Conservation (phyloP, 331 rosid genomes). For the Telfairia occidentalis region DNA sequence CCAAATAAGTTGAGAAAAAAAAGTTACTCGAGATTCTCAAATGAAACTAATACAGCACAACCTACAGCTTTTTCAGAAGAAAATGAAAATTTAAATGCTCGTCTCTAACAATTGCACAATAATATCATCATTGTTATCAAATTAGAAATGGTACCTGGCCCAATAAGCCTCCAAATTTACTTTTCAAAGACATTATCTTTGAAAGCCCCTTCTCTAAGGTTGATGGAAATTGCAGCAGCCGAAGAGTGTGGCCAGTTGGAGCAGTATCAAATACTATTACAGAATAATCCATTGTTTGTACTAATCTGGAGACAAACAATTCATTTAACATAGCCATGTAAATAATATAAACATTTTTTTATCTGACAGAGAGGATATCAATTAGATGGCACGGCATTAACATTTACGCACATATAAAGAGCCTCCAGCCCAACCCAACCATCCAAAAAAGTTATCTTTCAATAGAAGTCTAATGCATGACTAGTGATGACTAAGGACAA, state of each 20-base stretch:
- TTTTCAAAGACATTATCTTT: constrained; percentile 88
- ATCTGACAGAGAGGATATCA: neutral
- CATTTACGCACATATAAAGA: neutral
- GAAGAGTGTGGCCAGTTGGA: constrained; percentile 97
- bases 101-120: neutral
- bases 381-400: neutral
- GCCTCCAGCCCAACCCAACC: neutral
- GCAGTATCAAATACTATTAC: constrained; percentile 97
- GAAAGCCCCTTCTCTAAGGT: constrained; percentile 92
- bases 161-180: constrained; percentile 78
- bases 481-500: neutral
- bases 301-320: constrained; percentile 52
- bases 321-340: neutral
- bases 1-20: neutral
- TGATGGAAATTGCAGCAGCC: constrained; percentile 88
- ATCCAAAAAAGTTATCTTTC: neutral
- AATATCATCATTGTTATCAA: constrained; percentile 1
- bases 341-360: neutral
- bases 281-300: constrained; percentile 97
- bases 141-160: constrained; percentile 51
- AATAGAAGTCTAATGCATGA: neutral
- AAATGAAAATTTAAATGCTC: neutral
- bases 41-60: neutral
- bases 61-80: neutral
- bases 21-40: neutral